Conservation (phyloP, 495 filamentous ascomycete species). For the Glutinoglossum americanum region DNA sequence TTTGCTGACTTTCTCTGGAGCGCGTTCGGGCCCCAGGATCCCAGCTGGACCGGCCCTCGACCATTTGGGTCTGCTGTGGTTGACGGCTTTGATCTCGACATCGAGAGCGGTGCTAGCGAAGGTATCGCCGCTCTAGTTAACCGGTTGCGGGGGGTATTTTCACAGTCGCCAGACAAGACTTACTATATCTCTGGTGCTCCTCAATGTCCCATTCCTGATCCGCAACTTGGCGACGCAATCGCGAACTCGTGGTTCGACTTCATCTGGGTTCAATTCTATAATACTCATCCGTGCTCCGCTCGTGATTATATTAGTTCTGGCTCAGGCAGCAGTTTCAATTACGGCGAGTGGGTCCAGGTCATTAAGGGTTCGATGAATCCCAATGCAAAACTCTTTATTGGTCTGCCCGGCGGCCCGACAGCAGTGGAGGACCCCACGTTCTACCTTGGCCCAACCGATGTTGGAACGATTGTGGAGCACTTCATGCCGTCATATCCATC, state of each 20-base stretch:
- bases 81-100: conserved; percentile 22
- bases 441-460: conserved; percentile 29
- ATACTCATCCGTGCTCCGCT: conserved; percentile 24
- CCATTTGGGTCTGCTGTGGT: conserved; percentile 18
- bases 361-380: conserved; percentile 11
- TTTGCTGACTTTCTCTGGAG: conserved; percentile 37
- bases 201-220: conserved; percentile 20
- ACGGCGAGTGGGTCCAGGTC: conserved; percentile 21
- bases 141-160: conserved; percentile 10
- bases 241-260: conserved; percentile 16
- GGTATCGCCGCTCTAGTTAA: conserved; percentile 16
- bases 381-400: conserved; percentile 23
- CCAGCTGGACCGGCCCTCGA: conserved; percentile 18
- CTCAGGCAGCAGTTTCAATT: conserved; percentile 13
- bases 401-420: conserved; percentile 10
- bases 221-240: conserved; percentile 13
- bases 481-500: conserved; percentile 26
- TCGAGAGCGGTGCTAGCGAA: conserved; percentile 11
- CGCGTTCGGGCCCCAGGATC: conserved; percentile 32
- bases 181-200: conserved; percentile 22
- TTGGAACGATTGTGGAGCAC: conserved; percentile 27
- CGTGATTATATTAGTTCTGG: background rate
- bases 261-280: conserved; percentile 22
- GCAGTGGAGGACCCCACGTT: conserved; percentile 11
- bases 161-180: conserved; percentile 7